A percentile compares a stretch with the other conserved stretches of the same genome.
phyloP scores from a whole-genome alignment of 164 flowering plant species.

The Chloranthus sessilifolius region DNA sequence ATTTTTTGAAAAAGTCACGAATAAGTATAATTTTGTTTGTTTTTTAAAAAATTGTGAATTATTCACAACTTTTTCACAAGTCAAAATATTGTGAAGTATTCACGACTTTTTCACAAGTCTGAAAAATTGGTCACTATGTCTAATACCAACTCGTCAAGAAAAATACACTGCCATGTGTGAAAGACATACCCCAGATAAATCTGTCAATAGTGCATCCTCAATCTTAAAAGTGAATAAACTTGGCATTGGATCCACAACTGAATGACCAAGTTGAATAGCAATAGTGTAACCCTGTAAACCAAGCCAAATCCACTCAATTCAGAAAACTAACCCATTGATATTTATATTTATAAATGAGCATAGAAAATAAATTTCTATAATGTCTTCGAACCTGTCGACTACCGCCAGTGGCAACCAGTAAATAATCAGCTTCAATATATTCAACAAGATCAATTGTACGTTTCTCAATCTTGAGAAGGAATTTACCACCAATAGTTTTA shows the following conservation, averaged over 20 bases:
- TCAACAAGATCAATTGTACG: slow-evolving; percentile 40
- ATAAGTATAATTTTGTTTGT: no score
- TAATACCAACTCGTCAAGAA: no score
- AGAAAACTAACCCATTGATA: neutral
- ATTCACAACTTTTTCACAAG: no score
- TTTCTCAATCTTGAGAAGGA: slow-evolving; percentile 62
- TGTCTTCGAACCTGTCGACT: slow-evolving; percentile 58
- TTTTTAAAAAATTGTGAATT: no score
- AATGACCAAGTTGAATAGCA: slow-evolving; percentile 90
- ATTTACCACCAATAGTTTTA: slow-evolving; percentile 37
- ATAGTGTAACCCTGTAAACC: slow-evolving; percentile 61
- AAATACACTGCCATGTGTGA: no score
- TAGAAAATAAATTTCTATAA: neutral
- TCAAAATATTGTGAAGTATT: no score
- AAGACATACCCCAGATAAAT: slow-evolving; percentile 75
- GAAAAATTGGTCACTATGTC: no score
- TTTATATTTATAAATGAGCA: neutral
- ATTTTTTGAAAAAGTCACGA: no score
- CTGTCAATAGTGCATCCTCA: slow-evolving; percentile 53
- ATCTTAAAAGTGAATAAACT: slow-evolving; percentile 94
- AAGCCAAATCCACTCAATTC: slow-evolving; percentile 3
- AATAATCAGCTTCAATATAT: slow-evolving; percentile 63
- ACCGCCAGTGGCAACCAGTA: slow-evolving; percentile 84
- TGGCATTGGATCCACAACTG: slow-evolving; percentile 80
- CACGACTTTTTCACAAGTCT: no score